phyloP scores from a whole-genome alignment of 2,329 filamentous ascomycete species.

The Coleophoma eucalyptorum region DNA sequence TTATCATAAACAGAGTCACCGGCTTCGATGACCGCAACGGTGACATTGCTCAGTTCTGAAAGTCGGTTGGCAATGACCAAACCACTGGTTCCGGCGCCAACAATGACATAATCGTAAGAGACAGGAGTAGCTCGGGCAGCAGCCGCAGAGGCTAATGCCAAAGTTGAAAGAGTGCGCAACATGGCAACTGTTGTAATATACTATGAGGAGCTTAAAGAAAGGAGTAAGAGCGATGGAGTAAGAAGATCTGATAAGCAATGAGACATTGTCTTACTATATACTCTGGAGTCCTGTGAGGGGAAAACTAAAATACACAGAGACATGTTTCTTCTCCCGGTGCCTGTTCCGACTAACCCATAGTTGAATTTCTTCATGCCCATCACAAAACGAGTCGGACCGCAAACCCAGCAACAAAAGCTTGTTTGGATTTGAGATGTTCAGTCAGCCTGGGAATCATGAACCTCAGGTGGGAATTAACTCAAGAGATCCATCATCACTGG shows the following conservation, averaged over 20 bases:
- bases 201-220: background rate
- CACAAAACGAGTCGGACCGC: background rate
- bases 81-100: constrained; percentile 57
- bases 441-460: background rate
- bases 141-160: background rate
- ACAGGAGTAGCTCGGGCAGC: background rate
- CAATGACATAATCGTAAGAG: constrained; percentile 58
- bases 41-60: constrained; percentile 37
- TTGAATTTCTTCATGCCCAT: background rate
- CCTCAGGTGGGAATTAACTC: too few species aligned
- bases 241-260: too few species aligned
- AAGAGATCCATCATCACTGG: too few species aligned
- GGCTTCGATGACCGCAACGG: constrained; percentile 35
- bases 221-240: background rate
- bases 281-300: too few species aligned
- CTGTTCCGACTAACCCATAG: background rate
- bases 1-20: constrained; percentile 26
- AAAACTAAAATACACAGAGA: too few species aligned
- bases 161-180: background rate
- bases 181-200: background rate
- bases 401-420: background rate
- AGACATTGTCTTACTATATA: too few species aligned
- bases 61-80: constrained; percentile 47
- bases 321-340: too few species aligned
- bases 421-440: background rate